These are phyloP conservation scores for Mallotus nudiflorus DNA, from an alignment of 345 rosid species.

Conservation along the genomic window DNA sequence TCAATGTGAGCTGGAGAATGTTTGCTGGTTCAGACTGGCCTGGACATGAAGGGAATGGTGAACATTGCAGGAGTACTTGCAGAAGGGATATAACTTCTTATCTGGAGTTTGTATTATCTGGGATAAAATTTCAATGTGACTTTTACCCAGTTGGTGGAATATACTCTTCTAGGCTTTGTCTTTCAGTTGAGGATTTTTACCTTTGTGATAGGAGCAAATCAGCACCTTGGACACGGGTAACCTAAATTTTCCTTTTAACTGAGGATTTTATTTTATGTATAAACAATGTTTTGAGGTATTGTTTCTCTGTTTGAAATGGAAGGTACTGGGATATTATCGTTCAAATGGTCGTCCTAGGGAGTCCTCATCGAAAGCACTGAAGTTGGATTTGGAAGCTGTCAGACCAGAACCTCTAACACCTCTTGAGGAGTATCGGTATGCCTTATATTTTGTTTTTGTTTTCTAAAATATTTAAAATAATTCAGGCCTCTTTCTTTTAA, in stretches of 20 bases:
- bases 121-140: conserved; percentile 60
- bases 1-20: conserved; percentile 77
- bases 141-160: conserved; percentile 60
- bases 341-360: conserved; percentile 91
- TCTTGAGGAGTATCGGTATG: conserved; percentile 91
- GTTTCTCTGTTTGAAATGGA: conserved; percentile 23
- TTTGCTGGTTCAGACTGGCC: conserved; percentile 83
- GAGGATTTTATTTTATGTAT: conserved; percentile 5
- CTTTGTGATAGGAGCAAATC: conserved; percentile 67
- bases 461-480: conserved; percentile 1
- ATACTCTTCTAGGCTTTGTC: conserved; percentile 65
- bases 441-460: conserved; percentile 16
- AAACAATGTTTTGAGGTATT: conserved; percentile 9
- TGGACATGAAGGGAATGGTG: conserved; percentile 32
- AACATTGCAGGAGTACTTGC: conserved; percentile 22
- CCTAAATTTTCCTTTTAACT: conserved; percentile 7
- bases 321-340: conserved; percentile 76
- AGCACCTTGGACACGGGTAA: conserved; percentile 91
- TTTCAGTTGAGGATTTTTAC: conserved; percentile 66
- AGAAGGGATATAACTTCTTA: conserved; percentile 61
- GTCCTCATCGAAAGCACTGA: conserved; percentile 76
- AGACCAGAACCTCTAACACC: conserved; percentile 86
- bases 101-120: conserved; percentile 68
- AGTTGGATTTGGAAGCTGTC: conserved; percentile 79
- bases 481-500: not conserved